Conservation (phyloP, 306 rosid species). For the Dalbergia oliveri region DNA sequence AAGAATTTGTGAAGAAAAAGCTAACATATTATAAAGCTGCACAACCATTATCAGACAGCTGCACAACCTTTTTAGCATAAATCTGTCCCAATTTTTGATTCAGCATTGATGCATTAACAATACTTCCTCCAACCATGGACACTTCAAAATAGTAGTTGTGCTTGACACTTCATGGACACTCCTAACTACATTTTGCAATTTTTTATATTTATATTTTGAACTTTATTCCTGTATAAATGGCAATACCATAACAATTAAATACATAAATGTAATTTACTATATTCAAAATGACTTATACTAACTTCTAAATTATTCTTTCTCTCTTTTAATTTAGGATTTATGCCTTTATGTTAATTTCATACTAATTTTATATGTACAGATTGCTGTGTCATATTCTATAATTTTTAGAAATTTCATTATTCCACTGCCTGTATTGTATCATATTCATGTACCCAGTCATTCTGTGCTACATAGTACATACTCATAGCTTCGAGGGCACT, state of each 20-base stretch:
- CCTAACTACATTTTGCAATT: background rate
- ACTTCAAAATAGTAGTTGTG: background rate
- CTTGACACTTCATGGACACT: background rate
- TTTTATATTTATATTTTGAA: too few relatives aligned
- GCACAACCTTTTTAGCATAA: background rate
- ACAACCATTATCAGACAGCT: background rate
- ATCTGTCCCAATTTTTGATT: background rate
- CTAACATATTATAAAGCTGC: background rate
- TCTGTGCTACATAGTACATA: background rate
- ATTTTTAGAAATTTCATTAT: too few relatives aligned
- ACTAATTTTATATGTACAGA: too few relatives aligned
- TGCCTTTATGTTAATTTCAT: too few relatives aligned
- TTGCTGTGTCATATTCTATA: too few relatives aligned
- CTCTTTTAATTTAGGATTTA: too few relatives aligned
- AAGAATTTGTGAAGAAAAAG: constrained; percentile 25
- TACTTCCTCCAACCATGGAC: background rate
- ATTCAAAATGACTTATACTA: too few relatives aligned
- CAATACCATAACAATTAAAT: background rate
- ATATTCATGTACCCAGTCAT: too few relatives aligned
- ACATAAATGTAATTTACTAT: too few relatives aligned
- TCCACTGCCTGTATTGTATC: too few relatives aligned
- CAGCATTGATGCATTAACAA: constrained; percentile 17
- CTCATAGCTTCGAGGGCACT: background rate
- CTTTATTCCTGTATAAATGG: background rate
- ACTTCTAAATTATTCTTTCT: too few relatives aligned